phyloP scores from a whole-genome alignment of 2,329 filamentous ascomycete genomes.

The Aspergillus intermedius region DNA sequence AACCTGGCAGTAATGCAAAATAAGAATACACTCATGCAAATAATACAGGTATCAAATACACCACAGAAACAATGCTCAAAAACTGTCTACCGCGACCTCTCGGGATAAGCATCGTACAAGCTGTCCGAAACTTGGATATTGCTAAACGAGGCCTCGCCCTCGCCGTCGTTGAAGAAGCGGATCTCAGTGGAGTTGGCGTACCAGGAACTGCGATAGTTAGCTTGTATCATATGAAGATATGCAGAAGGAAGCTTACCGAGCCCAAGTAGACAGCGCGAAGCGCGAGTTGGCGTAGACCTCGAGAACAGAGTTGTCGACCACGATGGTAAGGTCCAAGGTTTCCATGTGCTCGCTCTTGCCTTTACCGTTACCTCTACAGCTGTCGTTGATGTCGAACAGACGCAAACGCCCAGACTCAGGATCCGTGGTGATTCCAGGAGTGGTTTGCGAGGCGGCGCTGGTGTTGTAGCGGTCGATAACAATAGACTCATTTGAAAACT shows the following conservation, averaged over 20 bases:
- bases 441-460: constrained; percentile 10
- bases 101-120: constrained; percentile 15
- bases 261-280: constrained; percentile 14
- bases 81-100: neutral
- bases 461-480: constrained; percentile 13
- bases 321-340: constrained; percentile 12
- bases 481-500: constrained; percentile 16
- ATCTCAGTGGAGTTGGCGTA: constrained; percentile 14
- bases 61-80: too few species aligned
- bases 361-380: neutral
- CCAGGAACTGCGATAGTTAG: constrained; percentile 9
- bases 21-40: too few species aligned
- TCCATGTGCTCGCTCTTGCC: constrained; percentile 6
- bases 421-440: constrained; percentile 5
- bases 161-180: constrained; percentile 13
- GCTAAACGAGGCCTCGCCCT: constrained; percentile 9
- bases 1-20: too few species aligned
- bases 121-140: constrained; percentile 12
- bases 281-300: constrained; percentile 16
- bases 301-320: constrained; percentile 12
- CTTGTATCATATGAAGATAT: neutral
- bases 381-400: constrained; percentile 8
- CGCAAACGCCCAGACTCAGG: constrained; percentile 10
- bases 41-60: too few species aligned
- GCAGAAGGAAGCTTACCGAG: constrained; percentile 6